Percentiles rank a stretch among this genome's conserved stretches.
These are phyloP conservation scores for Somion occarium DNA, from an alignment of 1,284 basidiomycete species.

Conservation along the genomic window DNA sequence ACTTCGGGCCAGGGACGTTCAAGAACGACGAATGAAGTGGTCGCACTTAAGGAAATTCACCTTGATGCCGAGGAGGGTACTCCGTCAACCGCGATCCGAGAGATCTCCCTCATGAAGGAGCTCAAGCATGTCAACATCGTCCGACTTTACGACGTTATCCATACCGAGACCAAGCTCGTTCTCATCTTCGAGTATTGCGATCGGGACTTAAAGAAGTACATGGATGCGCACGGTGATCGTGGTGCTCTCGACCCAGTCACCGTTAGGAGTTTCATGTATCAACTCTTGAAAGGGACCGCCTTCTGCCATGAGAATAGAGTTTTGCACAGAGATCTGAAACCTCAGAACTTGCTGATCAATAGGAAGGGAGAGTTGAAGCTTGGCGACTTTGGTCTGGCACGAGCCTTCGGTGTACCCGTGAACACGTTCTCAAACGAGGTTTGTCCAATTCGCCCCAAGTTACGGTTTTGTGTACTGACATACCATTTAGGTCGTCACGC, in stretches of 20 bases:
- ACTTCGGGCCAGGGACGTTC: slow-evolving; percentile 62
- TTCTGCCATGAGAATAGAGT: slow-evolving; percentile 99
- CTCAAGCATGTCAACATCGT: slow-evolving; percentile 94
- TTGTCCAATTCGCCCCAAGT: slow-evolving; percentile 19
- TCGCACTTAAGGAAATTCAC: slow-evolving; percentile 91
- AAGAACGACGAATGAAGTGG: slow-evolving; percentile 84
- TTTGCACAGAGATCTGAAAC: slow-evolving; percentile 95
- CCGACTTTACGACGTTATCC: slow-evolving; percentile 97
- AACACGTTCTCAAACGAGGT: slow-evolving; percentile 97
- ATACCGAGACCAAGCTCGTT: slow-evolving; percentile 96
- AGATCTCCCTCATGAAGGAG: slow-evolving; percentile 97
- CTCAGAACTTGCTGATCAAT: slow-evolving; percentile 97
- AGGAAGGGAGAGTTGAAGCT: slow-evolving; percentile 95
- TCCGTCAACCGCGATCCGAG: slow-evolving; percentile 90
- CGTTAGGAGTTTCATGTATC: slow-evolving; percentile 97
- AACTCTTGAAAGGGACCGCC: slow-evolving; percentile 94
- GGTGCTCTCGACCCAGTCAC: slow-evolving; percentile 91
- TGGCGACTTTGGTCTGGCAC: slow-evolving; percentile 93
- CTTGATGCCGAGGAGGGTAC: slow-evolving; percentile 95
- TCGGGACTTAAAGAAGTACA: slow-evolving; percentile 98
- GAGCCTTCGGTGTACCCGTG: slow-evolving; percentile 94
- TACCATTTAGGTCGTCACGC: slow-evolving; percentile 78
- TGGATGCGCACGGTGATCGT: slow-evolving; percentile 97
- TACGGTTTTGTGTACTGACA: slow-evolving; percentile 8
- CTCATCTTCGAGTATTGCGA: slow-evolving; percentile 99